Base-by-base conservation (phyloP, 495 filamentous ascomycete genomes). In the Hypoxylon trugodes region DNA sequence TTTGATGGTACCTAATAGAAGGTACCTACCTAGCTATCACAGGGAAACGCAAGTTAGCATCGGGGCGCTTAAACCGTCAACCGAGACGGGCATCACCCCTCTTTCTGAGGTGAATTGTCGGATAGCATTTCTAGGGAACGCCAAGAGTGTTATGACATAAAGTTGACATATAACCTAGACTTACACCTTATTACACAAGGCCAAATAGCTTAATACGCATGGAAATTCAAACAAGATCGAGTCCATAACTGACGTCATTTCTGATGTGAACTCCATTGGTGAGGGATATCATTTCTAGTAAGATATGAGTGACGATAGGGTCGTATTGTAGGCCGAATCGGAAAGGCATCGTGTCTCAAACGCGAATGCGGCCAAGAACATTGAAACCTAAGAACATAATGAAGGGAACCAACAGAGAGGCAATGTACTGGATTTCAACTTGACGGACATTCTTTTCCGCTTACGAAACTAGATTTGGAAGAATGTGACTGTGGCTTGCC, bases 211-310 rank as follows among this genome's bases (percentile, higher is more conserved):
- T 42, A 15, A 10, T 0, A 8, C 47, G 32, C 32, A 0, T 26
- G 36, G 22, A 16, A 18, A 6, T 10, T 48, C 13, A 28, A 19
- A 7, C 26, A 18, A 48, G 16, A 8, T 38, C 8, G 26, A 28
- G 26, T 9, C 6, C 1, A 18, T 46, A n/a, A n/a, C n/a, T 66
- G 63, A 66, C 57, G 63, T 66, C 57, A 66, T 30, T 16, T n/a
- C 0, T 25, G 24, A 32, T 19, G 4, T 51, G 19, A 53, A 52
- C 32, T 66, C 43, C 46, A 43, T 37, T 24, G 16, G 49, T 16
- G 18, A 50, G 32, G n/a, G 22, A 25, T 10, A n/a, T 33, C 8
- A n/a, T 28, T 37, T n/a, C 13, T n/a, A 12, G 30, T 26, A 6
- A 25, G 46, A 21, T 16, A 16, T 51, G 12, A n/a, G 7, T 16